Evolutionary conservation across 2,329 filamentous ascomycete species (phyloP).

Genomic region (Plenodomus biglobosus): DNA sequence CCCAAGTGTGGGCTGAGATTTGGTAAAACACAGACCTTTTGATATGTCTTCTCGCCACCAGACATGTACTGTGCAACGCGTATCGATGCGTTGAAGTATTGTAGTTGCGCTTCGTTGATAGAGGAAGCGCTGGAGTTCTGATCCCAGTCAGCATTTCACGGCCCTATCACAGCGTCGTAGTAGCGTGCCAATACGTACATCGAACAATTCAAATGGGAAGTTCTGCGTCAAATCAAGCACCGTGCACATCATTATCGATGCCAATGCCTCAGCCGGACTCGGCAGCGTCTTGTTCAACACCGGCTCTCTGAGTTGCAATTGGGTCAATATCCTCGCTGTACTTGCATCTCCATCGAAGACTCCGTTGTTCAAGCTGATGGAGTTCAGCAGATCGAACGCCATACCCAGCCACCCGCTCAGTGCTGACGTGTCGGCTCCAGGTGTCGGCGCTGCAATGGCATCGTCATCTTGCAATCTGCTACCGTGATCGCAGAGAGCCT

Average conservation of each 20-base stretch:
- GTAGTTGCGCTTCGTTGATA: neutral
- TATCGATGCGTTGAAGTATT: conserved; percentile 7
- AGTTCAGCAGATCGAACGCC: conserved; percentile 8
- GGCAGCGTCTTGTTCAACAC: conserved; percentile 5
- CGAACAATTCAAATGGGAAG: conserved; percentile 3
- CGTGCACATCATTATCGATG: conserved; percentile 6
- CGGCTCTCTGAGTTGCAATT: conserved; percentile 4
- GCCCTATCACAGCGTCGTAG: no score
- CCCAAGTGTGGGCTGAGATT: neutral
- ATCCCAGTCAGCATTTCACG: neutral
- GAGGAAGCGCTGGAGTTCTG: neutral
- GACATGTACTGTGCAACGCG: conserved; percentile 14
- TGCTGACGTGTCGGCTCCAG: neutral
- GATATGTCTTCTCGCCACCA: conserved; percentile 5
- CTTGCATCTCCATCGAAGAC: conserved; percentile 10
- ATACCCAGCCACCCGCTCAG: conserved; percentile 4
- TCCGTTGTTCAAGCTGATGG: conserved; percentile 7
- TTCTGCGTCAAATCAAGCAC: conserved; percentile 7
- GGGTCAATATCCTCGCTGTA: conserved; percentile 6
- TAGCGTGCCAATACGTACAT: no score
- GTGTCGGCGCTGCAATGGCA: neutral
- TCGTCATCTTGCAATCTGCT: neutral
- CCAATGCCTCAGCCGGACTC: conserved; percentile 1
- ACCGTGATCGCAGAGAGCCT: conserved; percentile 2
- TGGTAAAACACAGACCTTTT: neutral